Conservation (phyloP, 2,329 filamentous ascomycete genomes). For the Capronia epimyces region DNA sequence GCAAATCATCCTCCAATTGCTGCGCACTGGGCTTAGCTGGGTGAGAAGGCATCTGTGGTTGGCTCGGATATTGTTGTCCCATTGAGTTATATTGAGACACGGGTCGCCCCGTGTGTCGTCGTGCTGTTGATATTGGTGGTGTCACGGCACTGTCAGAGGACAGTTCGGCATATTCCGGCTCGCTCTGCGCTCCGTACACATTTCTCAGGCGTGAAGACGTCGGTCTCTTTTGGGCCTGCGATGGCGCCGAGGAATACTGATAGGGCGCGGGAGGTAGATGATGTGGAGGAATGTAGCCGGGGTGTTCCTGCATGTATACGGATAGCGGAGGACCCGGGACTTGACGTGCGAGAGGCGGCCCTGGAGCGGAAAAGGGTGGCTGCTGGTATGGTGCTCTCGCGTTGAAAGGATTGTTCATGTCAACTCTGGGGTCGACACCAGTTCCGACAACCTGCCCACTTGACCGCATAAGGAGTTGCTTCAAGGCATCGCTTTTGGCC, state of each 20-base stretch:
- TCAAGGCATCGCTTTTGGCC: constrained; percentile 43
- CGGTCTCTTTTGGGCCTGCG: constrained; percentile 19
- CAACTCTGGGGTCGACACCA: constrained; percentile 27
- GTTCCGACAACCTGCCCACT: constrained; percentile 17
- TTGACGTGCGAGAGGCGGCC: constrained; percentile 2
- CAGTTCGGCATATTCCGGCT: constrained; percentile 24
- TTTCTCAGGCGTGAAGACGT: constrained; percentile 23
- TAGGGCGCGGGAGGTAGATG: constrained; percentile 5
- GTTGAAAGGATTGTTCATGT: constrained; percentile 33
- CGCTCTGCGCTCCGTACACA: constrained; percentile 21
- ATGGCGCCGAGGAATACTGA: constrained; percentile 10
- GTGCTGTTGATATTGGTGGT: constrained; percentile 21
- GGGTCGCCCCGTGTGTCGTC: constrained; percentile 10
- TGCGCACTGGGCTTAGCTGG: constrained; percentile 37
- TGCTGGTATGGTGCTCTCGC: constrained; percentile 21
- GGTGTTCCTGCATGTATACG: constrained; percentile 14
- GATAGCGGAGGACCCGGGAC: constrained; percentile 16
- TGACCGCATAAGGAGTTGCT: constrained; percentile 42
- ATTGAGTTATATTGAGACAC: constrained; percentile 11
- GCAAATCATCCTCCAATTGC: constrained; percentile 46
- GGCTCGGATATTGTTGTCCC: constrained; percentile 20
- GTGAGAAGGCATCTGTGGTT: constrained; percentile 24
- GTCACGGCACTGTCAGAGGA: constrained; percentile 24
- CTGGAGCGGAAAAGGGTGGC: constrained; percentile 4
- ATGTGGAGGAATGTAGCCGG: constrained; percentile 5